Percentiles rank a stretch among this genome's conserved stretches.
phyloP scores from a whole-genome alignment of 176 grass and related monocot genomes.

The Tillandsia fasciculata region DNA sequence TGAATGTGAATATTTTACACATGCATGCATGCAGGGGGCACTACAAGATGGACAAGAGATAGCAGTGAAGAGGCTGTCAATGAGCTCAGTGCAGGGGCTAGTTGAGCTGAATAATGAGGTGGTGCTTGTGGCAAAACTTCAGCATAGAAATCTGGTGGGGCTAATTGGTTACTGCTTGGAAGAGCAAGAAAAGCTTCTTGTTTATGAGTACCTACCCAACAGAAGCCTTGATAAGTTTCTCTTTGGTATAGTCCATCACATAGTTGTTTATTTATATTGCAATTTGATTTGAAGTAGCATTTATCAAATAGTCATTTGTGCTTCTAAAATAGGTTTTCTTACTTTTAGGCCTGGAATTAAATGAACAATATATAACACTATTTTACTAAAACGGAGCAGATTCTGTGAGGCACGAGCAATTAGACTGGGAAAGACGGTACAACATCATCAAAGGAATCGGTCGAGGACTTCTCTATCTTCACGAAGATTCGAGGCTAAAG shows the following conservation, averaged over 20 bases:
- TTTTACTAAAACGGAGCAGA: neutral
- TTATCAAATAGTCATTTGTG: neutral
- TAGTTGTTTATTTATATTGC: neutral
- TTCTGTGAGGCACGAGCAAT: neutral
- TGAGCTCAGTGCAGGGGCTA: slow-evolving; percentile 11
- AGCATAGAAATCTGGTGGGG: slow-evolving; percentile 47
- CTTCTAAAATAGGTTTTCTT: neutral
- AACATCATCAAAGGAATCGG: slow-evolving; percentile 42
- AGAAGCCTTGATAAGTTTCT: slow-evolving; percentile 41
- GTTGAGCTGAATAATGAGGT: slow-evolving; percentile 40
- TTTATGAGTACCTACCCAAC: slow-evolving; percentile 13
- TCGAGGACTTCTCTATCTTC: slow-evolving; percentile 51
- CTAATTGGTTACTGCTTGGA: slow-evolving; percentile 21
- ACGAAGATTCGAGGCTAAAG: slow-evolving; percentile 43
- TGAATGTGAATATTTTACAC: neutral
- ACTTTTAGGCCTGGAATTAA: neutral
- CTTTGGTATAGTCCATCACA: slow-evolving; percentile 1
- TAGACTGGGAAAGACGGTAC: slow-evolving; percentile 7
- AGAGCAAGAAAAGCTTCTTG: neutral
- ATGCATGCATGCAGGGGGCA: neutral
- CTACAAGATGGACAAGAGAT: neutral
- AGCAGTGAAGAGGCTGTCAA: slow-evolving; percentile 6
- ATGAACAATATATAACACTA: neutral
- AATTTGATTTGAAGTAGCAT: neutral
- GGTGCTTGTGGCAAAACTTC: slow-evolving; percentile 37